A percentile compares a stretch with the other conserved stretches of the same genome.
Conservation (phyloP, 148 eudicot species). For the Limonium bicolor region DNA sequence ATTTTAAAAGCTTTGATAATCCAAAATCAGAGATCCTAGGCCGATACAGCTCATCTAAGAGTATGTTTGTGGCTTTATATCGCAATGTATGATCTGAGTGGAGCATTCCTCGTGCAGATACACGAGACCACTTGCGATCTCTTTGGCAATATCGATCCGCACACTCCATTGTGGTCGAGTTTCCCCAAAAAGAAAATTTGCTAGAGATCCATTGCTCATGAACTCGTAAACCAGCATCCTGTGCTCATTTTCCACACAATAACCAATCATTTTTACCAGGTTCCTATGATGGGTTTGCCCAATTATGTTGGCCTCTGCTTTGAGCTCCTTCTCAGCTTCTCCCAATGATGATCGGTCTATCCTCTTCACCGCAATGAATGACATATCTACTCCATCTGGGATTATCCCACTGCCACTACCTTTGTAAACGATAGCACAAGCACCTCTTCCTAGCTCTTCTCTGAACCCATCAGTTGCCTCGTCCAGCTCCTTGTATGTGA, state of each 20-base stretch:
- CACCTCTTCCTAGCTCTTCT: slow-evolving; percentile 18
- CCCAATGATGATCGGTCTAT: neutral
- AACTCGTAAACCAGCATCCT: slow-evolving; percentile 18
- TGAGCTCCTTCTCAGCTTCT: slow-evolving; percentile 15
- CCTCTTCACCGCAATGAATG: slow-evolving; percentile 15
- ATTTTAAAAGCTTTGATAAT: slow-evolving; percentile 36
- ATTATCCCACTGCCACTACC: slow-evolving; percentile 10
- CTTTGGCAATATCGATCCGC: slow-evolving; percentile 15
- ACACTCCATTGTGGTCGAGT: slow-evolving; percentile 13
- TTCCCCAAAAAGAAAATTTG: slow-evolving; percentile 9
- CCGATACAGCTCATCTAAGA: slow-evolving; percentile 27
- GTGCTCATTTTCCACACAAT: slow-evolving; percentile 14
- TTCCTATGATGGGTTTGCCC: slow-evolving; percentile 21
- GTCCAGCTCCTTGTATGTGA: slow-evolving; percentile 15
- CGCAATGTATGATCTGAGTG: slow-evolving; percentile 53
- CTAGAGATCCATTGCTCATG: slow-evolving; percentile 22
- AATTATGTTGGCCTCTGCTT: slow-evolving; percentile 11
- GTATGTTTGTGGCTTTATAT: slow-evolving; percentile 60
- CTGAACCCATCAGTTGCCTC: slow-evolving; percentile 17
- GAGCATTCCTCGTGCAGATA: slow-evolving; percentile 51
- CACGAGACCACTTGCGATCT: slow-evolving; percentile 23
- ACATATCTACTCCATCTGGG: neutral
- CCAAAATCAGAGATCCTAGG: slow-evolving; percentile 53
- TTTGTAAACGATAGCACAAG: slow-evolving; percentile 22
- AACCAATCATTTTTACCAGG: slow-evolving; percentile 18